phyloP scores from a whole-genome alignment of 805 yeast genomes.

The Sugiyamaella mastotermitis region DNA sequence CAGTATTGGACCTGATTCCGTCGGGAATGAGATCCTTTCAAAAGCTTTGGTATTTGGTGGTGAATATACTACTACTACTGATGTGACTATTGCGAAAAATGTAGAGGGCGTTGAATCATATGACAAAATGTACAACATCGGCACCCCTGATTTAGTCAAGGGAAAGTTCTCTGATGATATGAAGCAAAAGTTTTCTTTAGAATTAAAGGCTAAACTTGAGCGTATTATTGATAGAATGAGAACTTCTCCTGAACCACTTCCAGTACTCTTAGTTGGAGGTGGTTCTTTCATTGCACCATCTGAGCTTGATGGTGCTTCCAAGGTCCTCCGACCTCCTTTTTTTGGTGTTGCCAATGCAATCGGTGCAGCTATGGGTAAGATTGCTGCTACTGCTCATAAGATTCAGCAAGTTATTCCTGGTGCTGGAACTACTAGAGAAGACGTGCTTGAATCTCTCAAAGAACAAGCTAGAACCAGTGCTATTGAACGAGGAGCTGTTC shows the following conservation, averaged over 20 bases:
- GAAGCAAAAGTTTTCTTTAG: constrained; percentile 25
- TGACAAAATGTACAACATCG: constrained; percentile 1
- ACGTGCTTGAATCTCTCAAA: constrained; percentile 18
- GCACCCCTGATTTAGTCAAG: constrained; percentile 18
- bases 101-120: constrained; percentile 9
- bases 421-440: constrained; percentile 19
- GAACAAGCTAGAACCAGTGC: constrained; percentile 21
- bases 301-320: constrained; percentile 36
- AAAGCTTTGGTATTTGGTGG: constrained; percentile 41
- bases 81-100: constrained; percentile 28
- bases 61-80: constrained; percentile 35
- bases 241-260: constrained; percentile 39
- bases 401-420: constrained; percentile 20
- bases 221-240: constrained; percentile 40
- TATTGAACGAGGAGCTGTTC: constrained; percentile 26
- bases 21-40: constrained; percentile 36
- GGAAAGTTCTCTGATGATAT: constrained; percentile 19
- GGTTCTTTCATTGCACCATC: constrained; percentile 43
- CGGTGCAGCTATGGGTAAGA: constrained; percentile 44
- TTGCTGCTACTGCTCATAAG: constrained; percentile 31
- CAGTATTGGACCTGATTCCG: constrained; percentile 43
- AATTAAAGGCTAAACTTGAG: constrained; percentile 32
- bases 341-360: constrained; percentile 45
- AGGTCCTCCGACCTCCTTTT: constrained; percentile 38
- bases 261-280: constrained; percentile 44